phyloP scores from a whole-genome alignment of 345 rosid genomes.

The Raphanus sativus region DNA sequence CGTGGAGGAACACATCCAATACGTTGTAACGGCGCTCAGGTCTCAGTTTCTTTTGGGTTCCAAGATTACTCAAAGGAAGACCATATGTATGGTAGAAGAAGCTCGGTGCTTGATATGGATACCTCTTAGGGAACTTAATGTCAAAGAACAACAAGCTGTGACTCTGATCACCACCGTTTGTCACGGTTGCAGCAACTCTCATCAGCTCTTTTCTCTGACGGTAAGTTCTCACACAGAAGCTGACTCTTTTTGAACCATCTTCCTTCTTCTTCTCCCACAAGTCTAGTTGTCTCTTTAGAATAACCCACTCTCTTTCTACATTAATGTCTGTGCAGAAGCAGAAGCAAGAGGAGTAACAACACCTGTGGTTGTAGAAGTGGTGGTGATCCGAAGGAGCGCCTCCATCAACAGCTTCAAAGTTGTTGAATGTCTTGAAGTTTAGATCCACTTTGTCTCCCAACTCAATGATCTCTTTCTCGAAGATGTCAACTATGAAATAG shows the following conservation, averaged over 20 bases:
- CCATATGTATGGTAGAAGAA: constrained; percentile 30
- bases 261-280: constrained; percentile 18
- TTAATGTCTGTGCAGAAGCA: not conserved
- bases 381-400: constrained; percentile 34
- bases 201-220: constrained; percentile 25
- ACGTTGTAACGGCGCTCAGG: constrained; percentile 13
- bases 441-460: constrained; percentile 35
- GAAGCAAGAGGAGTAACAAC: constrained; percentile 15
- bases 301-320: constrained; percentile 16
- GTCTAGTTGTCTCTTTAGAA: not conserved
- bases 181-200: constrained; percentile 31
- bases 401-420: constrained; percentile 17
- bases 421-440: constrained; percentile 29
- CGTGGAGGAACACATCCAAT: constrained; percentile 27
- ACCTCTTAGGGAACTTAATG: constrained; percentile 20
- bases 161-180: not conserved
- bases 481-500: constrained; percentile 31
- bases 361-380: constrained; percentile 16
- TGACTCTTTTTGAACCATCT: not conserved
- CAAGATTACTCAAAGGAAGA: constrained; percentile 19
- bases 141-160: constrained; percentile 36
- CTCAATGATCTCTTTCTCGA: constrained; percentile 37
- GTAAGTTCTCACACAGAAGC: constrained; percentile 29
- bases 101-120: constrained; percentile 26
- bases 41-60: not conserved